Evolutionary conservation across 345 rosid genomes (phyloP), one percentile per base, ranked within the genome.

Genomic region (Fremontodendron californicum): DNA sequence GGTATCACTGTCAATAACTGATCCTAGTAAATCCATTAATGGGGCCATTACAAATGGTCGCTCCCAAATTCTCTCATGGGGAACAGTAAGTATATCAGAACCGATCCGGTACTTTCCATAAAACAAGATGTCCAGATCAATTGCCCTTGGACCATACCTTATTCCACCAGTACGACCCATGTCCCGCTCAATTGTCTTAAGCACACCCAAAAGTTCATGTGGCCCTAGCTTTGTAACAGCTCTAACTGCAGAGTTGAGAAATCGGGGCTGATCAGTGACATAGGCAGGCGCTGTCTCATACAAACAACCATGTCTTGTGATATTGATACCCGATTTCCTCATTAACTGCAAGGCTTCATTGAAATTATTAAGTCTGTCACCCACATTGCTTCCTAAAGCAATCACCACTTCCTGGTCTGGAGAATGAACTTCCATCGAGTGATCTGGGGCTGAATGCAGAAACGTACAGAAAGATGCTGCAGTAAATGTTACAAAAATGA

Each of bases 11-110:
- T 93, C 93, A 75, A 87, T 78, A 64, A 84, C 84, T 39, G 86
- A 79, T 74, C 97, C 99, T 40, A 95, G 81, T 45, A 93, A 84
- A 90, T 95, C 98, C 23, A 92, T 80, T 89, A 95, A 84, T 2
- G 99, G 98, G 16, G 97, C 99, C 84, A 95, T 71, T 10, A 93
- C 98, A 87, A 95, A 95, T 21, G 96, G 90, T 65, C 99, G 88
- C 87, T 95, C 98, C 91, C 91, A 92, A 43, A 95, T 90, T 82
- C 97, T 88, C 89, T 88, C 90, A 39, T 95, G 99, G 4, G 99
- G 98, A 55, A 93, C 83, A 8, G 86, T 76, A 33, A 93, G 92
- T 25, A 54, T 71, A 61, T 89, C 93, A 16, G 98, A 95, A 79
- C 55, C 42, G 45, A 93, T 63, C 69, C 82, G 90, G 66, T 87